Evolutionary conservation across 805 yeast species (phyloP), one percentile per base, ranked within the genome.

Genomic region (Saccharomyces eubayanus): DNA sequence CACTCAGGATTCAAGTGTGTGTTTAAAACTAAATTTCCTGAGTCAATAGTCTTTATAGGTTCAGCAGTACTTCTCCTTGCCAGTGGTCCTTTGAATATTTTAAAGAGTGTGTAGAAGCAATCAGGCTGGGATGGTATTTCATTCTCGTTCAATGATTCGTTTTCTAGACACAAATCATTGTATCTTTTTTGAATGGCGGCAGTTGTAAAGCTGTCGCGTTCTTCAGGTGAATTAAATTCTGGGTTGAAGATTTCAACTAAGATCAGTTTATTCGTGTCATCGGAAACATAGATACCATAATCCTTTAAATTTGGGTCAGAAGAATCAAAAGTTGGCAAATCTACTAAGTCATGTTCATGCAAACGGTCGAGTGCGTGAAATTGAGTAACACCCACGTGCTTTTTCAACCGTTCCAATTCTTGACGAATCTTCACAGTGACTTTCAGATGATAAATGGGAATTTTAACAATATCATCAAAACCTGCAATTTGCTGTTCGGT

Each of bases 11-110:
- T 82, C 5, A 87, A 66, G 53, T 80, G 80, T 2, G 86, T 72
- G 57, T 79, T 82, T 54, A 86, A 68, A 1, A 77, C 71, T 14
- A 80, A 73, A 55, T 77, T 78, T n/a, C 70, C 66, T 3, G 80
- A 66, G 55, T 77, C 74, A 41, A 89, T 83, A 0, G 85, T 80
- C 61, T 80, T 83, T 2, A 74, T 68, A 10, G 77, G 79, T 5
- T 75, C 78, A 2, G 66, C 70, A 2, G 77, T 70, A 1, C 64
- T 67, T 27, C 77, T 66, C 8, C 68, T 61, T 21, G 73, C 65
- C 24, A 89, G 66, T 0, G 96, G 92, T 1, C 89, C 91, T 57
- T 75, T 80, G 48, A 88, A 70, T 8, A 86, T 84, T 56, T 80
- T 82, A 59, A 78, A 75, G 16, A 89, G 62, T 0, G 89, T 84